Evolutionary conservation across 169 alveolate species (phyloP).

Genomic region (Plasmodium coatneyi): DNA sequence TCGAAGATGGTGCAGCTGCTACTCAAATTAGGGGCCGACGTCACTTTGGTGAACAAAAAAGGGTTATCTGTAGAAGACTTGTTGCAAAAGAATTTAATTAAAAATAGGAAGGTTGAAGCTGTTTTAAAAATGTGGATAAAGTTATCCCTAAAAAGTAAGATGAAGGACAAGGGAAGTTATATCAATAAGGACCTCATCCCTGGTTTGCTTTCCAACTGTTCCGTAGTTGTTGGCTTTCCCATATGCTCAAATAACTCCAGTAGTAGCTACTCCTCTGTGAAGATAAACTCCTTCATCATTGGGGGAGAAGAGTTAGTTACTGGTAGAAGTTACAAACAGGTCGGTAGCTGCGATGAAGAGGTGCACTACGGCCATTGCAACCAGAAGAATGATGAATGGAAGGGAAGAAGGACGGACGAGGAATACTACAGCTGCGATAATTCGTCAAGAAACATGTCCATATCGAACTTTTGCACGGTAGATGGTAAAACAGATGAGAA

Average conservation of each 20-base stretch:
- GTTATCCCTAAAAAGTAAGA: conserved; percentile 22
- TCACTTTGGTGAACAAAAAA: conserved; percentile 66
- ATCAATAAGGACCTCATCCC: conserved; percentile 41
- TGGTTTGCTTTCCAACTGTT: conserved; percentile 79
- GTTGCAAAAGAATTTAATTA: conserved; percentile 28
- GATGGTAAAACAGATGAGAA: neutral
- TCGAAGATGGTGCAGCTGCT: conserved; percentile 54
- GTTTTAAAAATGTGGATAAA: conserved; percentile 69
- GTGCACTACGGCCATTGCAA: neutral
- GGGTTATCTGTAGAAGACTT: conserved; percentile 78
- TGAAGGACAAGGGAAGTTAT: conserved; percentile 11
- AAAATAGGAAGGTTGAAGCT: conserved; percentile 55
- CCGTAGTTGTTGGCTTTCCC: conserved; percentile 75
- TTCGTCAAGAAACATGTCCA: neutral
- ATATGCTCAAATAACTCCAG: neutral
- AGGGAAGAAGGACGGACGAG: conserved; percentile 5
- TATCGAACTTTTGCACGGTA: conserved; percentile 11
- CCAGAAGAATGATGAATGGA: conserved; percentile 3
- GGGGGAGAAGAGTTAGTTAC: conserved; percentile 60
- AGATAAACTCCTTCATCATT: conserved; percentile 66
- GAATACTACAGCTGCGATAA: conserved; percentile 29
- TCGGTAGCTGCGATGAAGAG: neutral
- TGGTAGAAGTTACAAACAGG: neutral
- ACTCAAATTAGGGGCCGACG: conserved; percentile 79
- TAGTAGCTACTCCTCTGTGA: conserved; percentile 12